Conservation (phyloP, 805 yeast species). For the Wickerhamiella nectarea region DNA sequence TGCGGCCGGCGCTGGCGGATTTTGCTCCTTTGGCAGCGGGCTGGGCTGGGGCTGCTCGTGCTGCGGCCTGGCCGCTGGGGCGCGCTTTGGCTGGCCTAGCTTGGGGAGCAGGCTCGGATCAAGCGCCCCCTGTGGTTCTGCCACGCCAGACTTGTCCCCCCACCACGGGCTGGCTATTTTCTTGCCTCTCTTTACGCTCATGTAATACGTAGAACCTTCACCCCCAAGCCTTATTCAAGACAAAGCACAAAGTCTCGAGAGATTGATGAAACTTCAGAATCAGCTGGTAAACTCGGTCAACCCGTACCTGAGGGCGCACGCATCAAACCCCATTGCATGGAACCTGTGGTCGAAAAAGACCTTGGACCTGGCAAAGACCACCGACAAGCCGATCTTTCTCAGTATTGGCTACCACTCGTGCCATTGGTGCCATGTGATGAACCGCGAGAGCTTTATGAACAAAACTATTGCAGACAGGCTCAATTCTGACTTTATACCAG, state of each 20-base stretch:
- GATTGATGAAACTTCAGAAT: background rate
- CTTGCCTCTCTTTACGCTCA: background rate
- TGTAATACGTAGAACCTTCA: background rate
- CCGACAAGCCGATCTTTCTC: slow-evolving; percentile 26
- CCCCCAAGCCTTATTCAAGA: too few species aligned
- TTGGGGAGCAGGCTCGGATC: slow-evolving; percentile 4
- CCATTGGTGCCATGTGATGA: slow-evolving; percentile 31
- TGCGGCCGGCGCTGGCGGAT: background rate
- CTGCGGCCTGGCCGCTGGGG: background rate
- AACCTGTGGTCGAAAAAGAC: slow-evolving; percentile 26
- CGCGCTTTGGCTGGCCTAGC: slow-evolving; percentile 2
- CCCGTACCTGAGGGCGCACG: slow-evolving; percentile 23
- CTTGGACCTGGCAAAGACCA: slow-evolving; percentile 22
- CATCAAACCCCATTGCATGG: slow-evolving; percentile 28
- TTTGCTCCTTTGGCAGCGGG: background rate
- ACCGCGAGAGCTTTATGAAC: slow-evolving; percentile 23
- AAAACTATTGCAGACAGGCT: slow-evolving; percentile 21
- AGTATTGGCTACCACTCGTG: slow-evolving; percentile 29
- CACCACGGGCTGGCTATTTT: slow-evolving; percentile 5
- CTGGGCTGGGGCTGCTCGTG: background rate
- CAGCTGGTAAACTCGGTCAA: slow-evolving; percentile 9
- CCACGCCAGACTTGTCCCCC: background rate
- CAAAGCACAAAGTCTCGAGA: too few species aligned
- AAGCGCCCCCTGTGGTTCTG: background rate
- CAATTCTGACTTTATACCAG: slow-evolving; percentile 25